phyloP scores from a whole-genome alignment of 306 rosid species.

The Mucuna pruriens region DNA sequence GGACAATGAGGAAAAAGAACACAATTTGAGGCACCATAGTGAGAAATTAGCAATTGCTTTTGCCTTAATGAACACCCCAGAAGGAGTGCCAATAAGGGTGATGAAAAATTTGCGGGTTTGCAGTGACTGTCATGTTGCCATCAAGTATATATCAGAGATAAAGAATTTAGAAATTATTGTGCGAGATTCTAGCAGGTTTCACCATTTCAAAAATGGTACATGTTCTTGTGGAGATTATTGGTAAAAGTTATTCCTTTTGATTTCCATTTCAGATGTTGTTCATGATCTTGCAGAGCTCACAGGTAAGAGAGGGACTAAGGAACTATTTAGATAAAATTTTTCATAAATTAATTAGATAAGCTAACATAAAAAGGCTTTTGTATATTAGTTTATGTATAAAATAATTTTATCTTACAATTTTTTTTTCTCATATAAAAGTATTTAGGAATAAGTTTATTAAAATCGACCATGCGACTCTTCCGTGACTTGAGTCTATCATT shows the following conservation, averaged over 20 bases:
- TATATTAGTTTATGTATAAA: too few species aligned
- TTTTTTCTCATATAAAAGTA: too few species aligned
- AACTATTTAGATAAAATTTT: too few species aligned
- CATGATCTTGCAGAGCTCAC: slow-evolving; percentile 2
- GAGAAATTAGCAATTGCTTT: slow-evolving; percentile 90
- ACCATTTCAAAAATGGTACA: slow-evolving; percentile 76
- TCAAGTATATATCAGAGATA: slow-evolving; percentile 70
- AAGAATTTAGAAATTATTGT: slow-evolving; percentile 63
- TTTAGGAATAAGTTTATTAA: too few species aligned
- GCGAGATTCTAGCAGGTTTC: slow-evolving; percentile 81
- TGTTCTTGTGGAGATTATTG: slow-evolving; percentile 91
- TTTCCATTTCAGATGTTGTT: slow-evolving; percentile 21
- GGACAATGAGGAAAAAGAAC: slow-evolving; percentile 91
- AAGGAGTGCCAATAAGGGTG: slow-evolving; percentile 69
- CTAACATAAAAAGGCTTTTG: too few species aligned
- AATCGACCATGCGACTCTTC: too few species aligned
- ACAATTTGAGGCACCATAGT: slow-evolving; percentile 75
- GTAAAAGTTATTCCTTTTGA: slow-evolving; percentile 43
- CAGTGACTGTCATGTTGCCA: slow-evolving; percentile 77
- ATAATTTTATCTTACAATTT: too few species aligned
- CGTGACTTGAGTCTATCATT: slow-evolving; percentile 3
- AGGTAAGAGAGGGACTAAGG: slow-evolving; percentile 41
- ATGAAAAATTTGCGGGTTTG: slow-evolving; percentile 87
- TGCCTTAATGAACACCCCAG: slow-evolving; percentile 68
- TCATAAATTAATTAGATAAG: too few species aligned